Evolutionary conservation across 768 basidiomycete species (phyloP).

Genomic region (Leccinum aurantiacum): DNA sequence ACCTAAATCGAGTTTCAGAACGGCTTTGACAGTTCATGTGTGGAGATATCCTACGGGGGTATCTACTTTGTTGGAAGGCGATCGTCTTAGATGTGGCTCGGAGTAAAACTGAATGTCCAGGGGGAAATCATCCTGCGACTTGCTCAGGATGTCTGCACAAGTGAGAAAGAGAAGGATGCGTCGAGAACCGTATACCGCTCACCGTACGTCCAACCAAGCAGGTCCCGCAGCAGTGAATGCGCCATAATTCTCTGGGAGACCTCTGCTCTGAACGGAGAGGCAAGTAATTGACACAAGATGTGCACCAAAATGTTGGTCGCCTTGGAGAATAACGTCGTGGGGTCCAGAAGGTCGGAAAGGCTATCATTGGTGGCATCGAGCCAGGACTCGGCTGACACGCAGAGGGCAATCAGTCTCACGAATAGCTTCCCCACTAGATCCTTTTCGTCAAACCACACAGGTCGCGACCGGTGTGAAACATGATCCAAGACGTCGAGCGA

Average conservation of each 20-base stretch:
- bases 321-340: conserved; percentile 48
- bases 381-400: conserved; percentile 60
- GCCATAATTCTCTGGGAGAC: conserved; percentile 19
- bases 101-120: conserved; percentile 42
- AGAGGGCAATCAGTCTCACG: conserved; percentile 52
- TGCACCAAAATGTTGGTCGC: conserved; percentile 43
- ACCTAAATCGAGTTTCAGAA: conserved; percentile 31
- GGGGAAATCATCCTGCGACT: conserved; percentile 38
- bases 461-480: conserved; percentile 49
- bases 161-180: conserved; percentile 6
- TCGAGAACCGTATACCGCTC: background rate
- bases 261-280: conserved; percentile 23
- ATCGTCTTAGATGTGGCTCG: conserved; percentile 35
- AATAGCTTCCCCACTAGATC: conserved; percentile 51
- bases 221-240: conserved; percentile 23
- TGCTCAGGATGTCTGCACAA: conserved; percentile 36
- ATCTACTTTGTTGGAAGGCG: conserved; percentile 32
- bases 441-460: conserved; percentile 46
- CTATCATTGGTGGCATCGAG: conserved; percentile 42
- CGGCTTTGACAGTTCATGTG: background rate
- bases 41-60: conserved; percentile 32
- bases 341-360: conserved; percentile 43
- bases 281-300: conserved; percentile 41
- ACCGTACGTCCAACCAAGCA: conserved; percentile 17
- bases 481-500: conserved; percentile 55